Evolutionary conservation across 352 stramenopile species (phyloP).

Genomic region (Plasmopara halstedii): DNA sequence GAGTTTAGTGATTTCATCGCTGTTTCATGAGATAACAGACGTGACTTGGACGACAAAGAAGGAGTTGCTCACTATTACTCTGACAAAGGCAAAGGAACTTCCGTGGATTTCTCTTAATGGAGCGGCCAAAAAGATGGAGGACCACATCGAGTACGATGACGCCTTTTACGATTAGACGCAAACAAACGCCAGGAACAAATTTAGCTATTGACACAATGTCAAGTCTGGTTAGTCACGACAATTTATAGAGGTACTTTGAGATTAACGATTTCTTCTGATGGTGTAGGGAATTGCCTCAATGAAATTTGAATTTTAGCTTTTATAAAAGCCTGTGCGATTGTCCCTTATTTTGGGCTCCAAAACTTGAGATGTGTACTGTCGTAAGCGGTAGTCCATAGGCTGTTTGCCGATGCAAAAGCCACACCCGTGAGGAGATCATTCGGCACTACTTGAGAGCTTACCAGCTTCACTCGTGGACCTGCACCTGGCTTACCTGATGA

Average conservation of each 20-base stretch:
- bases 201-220: no score
- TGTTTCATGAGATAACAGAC: constrained; percentile 62
- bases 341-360: constrained; percentile 46
- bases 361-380: constrained; percentile 66
- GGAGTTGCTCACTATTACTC: constrained; percentile 57
- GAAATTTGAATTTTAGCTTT: no score
- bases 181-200: no score
- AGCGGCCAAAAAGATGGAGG: constrained; percentile 71
- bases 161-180: constrained; percentile 77
- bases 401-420: constrained; percentile 38
- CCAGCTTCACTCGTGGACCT: constrained; percentile 31
- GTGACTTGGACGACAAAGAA: constrained; percentile 51
- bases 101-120: constrained; percentile 77
- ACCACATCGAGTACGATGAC: constrained; percentile 82
- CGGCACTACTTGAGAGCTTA: constrained; percentile 47
- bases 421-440: constrained; percentile 66
- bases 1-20: constrained; percentile 62
- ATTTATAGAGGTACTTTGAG: no score
- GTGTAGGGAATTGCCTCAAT: no score
- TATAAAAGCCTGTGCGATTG: no score
- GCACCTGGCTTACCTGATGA: constrained; percentile 13
- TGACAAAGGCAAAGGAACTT: constrained; percentile 48
- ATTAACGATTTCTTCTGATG: no score
- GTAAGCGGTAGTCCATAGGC: constrained; percentile 49
- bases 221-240: no score